Evolutionary conservation across 257 asterid species (phyloP), one percentile per base, ranked within the genome.

Genomic region (Scutellaria minor): DNA sequence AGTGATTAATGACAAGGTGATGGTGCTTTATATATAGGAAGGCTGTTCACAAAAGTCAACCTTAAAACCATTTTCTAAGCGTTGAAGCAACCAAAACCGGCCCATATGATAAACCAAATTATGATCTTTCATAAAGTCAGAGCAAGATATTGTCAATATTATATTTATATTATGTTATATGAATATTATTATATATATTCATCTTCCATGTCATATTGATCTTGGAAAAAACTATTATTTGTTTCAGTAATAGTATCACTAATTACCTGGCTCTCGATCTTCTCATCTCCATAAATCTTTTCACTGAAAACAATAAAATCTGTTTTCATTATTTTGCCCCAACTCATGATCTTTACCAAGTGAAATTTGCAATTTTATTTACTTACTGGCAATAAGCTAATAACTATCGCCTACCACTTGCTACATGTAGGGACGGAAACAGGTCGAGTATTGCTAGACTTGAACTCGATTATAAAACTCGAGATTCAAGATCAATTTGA

Each of bases 21-120:
- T 35, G n/a, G 73, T 74, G 20, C 55, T 18, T 18, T 64, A 24
- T 73, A 24, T 64, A 73, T 73, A 73, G 62, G 40, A 7, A 9
- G 2, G 14, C 53, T 45, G 59, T 41, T n/a, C 66, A 13, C 54
- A 62, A 78, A 87, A 87, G 86, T 85, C 88, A 85, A 81, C 84
- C 75, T 79, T 70, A 66, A 55, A 48, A 72, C 63, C 52, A 67
- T 48, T 41, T 58, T 6, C 42, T 24, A 40, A 50, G 41, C 37
- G 44, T 45, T 53, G 37, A 73, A 64, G 70, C 86, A 76, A 81
- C 69, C 61, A 68, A 56, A 75, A 66, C 80, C 78, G 72, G 59
- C 78, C 74, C 71, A 71, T 69, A 37, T 80, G 75, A 72, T 67
- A 61, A 70, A 73, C 42, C 61, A 69, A 77, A 79, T 79, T 65